phyloP scores from a whole-genome alignment of 768 basidiomycete species.

The Hericium rajendrae region DNA sequence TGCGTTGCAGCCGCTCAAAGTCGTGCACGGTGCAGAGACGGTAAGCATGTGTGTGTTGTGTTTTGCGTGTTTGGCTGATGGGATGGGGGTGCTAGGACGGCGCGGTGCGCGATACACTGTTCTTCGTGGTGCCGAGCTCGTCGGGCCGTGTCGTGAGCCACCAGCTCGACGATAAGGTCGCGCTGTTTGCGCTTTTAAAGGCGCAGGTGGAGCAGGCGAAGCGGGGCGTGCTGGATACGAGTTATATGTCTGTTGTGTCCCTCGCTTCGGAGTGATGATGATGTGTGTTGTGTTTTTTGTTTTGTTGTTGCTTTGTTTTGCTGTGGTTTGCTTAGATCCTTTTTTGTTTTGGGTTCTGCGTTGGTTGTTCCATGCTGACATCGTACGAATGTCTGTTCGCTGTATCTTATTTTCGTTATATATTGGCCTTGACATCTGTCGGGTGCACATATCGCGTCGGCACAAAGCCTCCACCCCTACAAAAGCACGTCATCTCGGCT shows the following conservation, averaged over 20 bases:
- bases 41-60: no score
- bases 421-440: no score
- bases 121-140: constrained; percentile 71
- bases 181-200: not conserved
- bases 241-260: not conserved
- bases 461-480: no score
- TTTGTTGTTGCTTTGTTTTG: no score
- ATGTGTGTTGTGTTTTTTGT: not conserved
- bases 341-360: no score
- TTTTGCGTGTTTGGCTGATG: no score
- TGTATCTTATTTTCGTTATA: no score
- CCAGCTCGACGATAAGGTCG: constrained; percentile 24
- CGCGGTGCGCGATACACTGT: constrained; percentile 44
- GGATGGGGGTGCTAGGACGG: not conserved
- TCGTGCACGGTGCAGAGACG: not conserved
- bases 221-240: not conserved
- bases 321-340: no score
- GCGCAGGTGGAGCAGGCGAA: not conserved
- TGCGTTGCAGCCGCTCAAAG: not conserved
- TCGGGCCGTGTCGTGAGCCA: constrained; percentile 67
- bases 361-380: no score
- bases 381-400: no score
- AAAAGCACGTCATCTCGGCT: no score
- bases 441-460: no score
- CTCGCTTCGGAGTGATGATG: not conserved